Conservation (phyloP, 2,329 filamentous ascomycete species). For the Magnaporthiopsis rhizophila region DNA sequence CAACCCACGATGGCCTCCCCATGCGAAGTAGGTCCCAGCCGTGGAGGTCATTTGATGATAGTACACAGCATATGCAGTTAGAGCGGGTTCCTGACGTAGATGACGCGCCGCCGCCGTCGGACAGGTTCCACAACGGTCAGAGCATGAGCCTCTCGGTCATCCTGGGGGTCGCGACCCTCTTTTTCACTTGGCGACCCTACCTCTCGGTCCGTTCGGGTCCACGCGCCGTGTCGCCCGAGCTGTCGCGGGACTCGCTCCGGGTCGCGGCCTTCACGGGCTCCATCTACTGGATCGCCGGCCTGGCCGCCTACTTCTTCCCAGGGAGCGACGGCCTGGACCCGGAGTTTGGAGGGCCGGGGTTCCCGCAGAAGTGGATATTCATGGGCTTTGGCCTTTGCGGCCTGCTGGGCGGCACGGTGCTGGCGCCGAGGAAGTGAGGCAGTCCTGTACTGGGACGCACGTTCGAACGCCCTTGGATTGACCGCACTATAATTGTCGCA, state of each 20-base stretch:
- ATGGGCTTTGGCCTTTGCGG: slow-evolving; percentile 17
- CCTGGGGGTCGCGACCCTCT: slow-evolving; percentile 30
- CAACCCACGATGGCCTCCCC: slow-evolving; percentile 36
- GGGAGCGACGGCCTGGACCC: slow-evolving; percentile 31
- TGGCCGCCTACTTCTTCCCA: slow-evolving; percentile 28
- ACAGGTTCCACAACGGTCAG: slow-evolving; percentile 33
- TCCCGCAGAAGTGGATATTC: slow-evolving; percentile 30
- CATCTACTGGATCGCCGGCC: slow-evolving; percentile 33
- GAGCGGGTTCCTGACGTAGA: background rate
- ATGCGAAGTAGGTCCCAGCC: slow-evolving; percentile 29
- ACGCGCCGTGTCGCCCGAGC: slow-evolving; percentile 13
- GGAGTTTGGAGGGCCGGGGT: slow-evolving; percentile 34
- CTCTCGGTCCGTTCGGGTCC: slow-evolving; percentile 8
- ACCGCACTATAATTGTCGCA: too few species aligned
- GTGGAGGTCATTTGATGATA: background rate
- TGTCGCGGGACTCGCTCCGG: slow-evolving; percentile 23
- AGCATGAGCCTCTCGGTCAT: slow-evolving; percentile 31
- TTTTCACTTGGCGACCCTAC: slow-evolving; percentile 28
- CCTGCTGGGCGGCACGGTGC: slow-evolving; percentile 3
- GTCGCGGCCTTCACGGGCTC: slow-evolving; percentile 27
- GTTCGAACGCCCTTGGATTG: too few species aligned
- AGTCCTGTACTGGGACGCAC: too few species aligned
- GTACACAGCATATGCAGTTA: too few species aligned
- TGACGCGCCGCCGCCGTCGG: too few species aligned
- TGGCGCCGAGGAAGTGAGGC: background rate